These are phyloP conservation scores for Podaxis sp. DNA, from an alignment of 768 basidiomycete species.

Conservation along the genomic window DNA sequence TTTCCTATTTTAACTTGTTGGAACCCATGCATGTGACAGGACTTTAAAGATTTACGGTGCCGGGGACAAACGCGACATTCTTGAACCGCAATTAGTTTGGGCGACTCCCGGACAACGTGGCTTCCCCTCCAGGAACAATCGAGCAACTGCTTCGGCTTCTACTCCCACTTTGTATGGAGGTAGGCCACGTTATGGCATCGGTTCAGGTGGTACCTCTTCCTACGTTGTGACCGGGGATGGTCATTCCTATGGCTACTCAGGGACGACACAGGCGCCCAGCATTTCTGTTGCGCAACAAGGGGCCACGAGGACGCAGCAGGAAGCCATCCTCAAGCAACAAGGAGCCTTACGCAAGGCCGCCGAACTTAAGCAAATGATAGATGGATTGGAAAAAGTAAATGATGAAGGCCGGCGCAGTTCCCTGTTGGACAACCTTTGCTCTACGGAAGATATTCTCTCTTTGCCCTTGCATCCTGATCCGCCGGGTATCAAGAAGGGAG, in stretches of 20 bases:
- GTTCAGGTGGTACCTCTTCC: neutral
- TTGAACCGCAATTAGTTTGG: conserved; percentile 70
- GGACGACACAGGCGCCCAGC: neutral
- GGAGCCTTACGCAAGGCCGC: conserved; percentile 56
- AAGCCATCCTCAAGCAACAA: conserved; percentile 39
- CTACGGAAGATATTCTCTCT: conserved; percentile 64
- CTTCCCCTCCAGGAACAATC: conserved; percentile 27
- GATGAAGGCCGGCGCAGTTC: conserved; percentile 70
- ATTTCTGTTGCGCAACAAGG: conserved; percentile 12
- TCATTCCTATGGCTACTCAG: neutral
- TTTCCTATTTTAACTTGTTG: neutral
- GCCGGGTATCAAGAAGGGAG: conserved; percentile 62
- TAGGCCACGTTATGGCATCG: neutral
- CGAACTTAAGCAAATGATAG: conserved; percentile 64
- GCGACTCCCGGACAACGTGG: conserved; percentile 68
- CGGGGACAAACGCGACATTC: conserved; percentile 47
- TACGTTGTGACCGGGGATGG: neutral
- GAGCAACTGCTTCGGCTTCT: conserved; percentile 2
- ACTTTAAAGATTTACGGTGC: conserved; percentile 70
- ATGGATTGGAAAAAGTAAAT: conserved; percentile 68
- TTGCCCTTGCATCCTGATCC: conserved; percentile 70
- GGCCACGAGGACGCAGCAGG: conserved; percentile 33
- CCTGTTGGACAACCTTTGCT: conserved; percentile 65
- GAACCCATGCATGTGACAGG: conserved; percentile 28
- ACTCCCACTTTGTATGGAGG: neutral